Base-by-base conservation (phyloP, 768 basidiomycete genomes). In the Rossbeevera mucosa region DNA sequence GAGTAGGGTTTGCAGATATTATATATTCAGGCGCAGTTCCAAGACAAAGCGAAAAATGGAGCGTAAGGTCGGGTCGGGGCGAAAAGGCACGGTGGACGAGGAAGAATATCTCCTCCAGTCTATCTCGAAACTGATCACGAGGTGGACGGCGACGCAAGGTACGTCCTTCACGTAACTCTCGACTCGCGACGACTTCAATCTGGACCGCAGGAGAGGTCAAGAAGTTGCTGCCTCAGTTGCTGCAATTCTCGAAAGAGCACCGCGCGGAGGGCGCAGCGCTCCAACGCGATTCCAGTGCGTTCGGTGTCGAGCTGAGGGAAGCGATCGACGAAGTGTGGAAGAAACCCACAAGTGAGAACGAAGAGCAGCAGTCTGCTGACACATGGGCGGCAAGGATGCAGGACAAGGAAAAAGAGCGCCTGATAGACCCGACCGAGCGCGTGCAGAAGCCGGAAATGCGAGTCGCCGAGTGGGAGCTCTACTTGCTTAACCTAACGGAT, bases 81-180 rank as follows among this genome's bases (percentile, higher is more conserved):
- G 86, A 50, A 97, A 94, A 64, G 96, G 96, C 7, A 96, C 94
- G 0, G 87, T 94, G 0, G 94, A 95, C 62, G 96, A 98, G 69
- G 94, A 96, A 71, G 91, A 92, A 61, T 97, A 98, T 61, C 78
- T 98, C 5, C 77, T 99, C 36, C 84, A 78, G 50, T 94, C 91
- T 3, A 70, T 95, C 53, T 78, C 80, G 6, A 93, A 96, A 63
- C 75, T 96, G 3, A 81, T 82, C 16, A 74, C 72, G 12, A 72
- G 85, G 36, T 83, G 91, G 61, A 72, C 73, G 43, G 70, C 74
- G 6, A 77, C 80, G 18, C 86, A 82, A 72, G 79, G 91, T 91
- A 61, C 41, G 64, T 48, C 16, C 8, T 44, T 22, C 7, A 26
- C 25, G 29, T 3, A 2, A 11, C 13, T 30, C 20, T 31, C 11